Conservation (phyloP, 192 early-diverging fungal species). For the Powellomyces hirtus region DNA sequence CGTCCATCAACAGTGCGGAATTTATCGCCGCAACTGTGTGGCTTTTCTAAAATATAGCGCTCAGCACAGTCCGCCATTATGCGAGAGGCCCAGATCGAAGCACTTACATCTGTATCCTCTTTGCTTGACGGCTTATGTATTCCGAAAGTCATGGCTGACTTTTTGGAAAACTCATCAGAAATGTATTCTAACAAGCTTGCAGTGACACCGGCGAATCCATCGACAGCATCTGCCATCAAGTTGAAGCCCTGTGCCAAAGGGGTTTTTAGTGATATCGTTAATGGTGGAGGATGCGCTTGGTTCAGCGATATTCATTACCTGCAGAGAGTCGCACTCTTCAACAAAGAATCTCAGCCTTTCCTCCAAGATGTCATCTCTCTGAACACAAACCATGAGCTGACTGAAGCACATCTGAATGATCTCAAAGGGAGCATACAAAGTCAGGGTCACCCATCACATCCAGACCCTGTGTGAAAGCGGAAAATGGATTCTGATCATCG, state of each 20-base stretch:
- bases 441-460: slow-evolving; percentile 38
- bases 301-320: too few species aligned
- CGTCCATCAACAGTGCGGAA: slow-evolving; percentile 25
- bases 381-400: too few species aligned
- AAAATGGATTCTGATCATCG: slow-evolving; percentile 54
- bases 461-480: slow-evolving; percentile 53
- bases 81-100: neutral
- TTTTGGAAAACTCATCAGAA: slow-evolving; percentile 42
- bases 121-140: slow-evolving; percentile 3
- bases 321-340: slow-evolving; percentile 45
- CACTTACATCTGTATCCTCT: slow-evolving; percentile 14
- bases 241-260: slow-evolving; percentile 38
- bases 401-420: neutral
- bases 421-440: too few species aligned
- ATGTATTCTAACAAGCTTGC: slow-evolving; percentile 33
- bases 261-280: too few species aligned
- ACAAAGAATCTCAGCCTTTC: slow-evolving; percentile 44
- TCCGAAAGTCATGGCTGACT: slow-evolving; percentile 40
- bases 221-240: slow-evolving; percentile 33
- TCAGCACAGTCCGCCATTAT: neutral
- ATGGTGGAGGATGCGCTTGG: too few species aligned
- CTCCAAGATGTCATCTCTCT: slow-evolving; percentile 44
- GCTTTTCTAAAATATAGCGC: slow-evolving; percentile 20
- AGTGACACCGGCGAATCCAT: slow-evolving; percentile 45
- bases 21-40: slow-evolving; percentile 22